A percentile compares a stretch with the other conserved stretches of the same genome.
Evolutionary conservation across 2,329 filamentous ascomycete genomes (phyloP).

Genomic region (Monosporascus sp.): DNA sequence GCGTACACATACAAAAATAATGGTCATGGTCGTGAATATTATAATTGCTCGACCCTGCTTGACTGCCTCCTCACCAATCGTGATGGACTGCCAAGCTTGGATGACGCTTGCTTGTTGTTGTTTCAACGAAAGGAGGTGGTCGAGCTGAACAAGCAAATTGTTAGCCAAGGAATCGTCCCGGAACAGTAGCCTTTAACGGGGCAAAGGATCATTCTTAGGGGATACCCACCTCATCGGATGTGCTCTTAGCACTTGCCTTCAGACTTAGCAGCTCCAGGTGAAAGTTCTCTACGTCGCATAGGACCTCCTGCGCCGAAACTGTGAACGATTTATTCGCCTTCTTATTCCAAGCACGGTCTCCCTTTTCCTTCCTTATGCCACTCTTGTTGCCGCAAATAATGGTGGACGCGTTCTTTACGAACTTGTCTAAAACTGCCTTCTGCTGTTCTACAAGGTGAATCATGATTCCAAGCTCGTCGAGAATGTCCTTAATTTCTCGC

Average conservation of each 20-base stretch:
- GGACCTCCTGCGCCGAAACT: too few species aligned
- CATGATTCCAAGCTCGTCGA: constrained; percentile 44
- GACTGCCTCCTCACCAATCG: constrained; percentile 33
- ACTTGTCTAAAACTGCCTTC: constrained; percentile 23
- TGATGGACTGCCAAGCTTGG: constrained; percentile 36
- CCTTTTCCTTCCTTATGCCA: too few species aligned
- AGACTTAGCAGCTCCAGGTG: too few species aligned
- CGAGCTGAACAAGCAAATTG: constrained; percentile 26
- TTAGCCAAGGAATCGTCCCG: constrained; percentile 23
- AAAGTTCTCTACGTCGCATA: too few species aligned
- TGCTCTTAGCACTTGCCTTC: too few species aligned
- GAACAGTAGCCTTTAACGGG: constrained; percentile 22
- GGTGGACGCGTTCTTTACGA: constrained; percentile 6
- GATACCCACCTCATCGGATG: too few species aligned
- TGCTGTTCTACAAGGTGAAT: constrained; percentile 33
- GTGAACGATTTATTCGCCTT: too few species aligned
- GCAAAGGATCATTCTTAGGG: background rate
- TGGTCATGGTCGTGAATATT: constrained; percentile 41
- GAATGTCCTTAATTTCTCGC: constrained; percentile 40
- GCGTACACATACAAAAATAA: constrained; percentile 34
- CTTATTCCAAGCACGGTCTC: too few species aligned
- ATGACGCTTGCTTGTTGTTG: constrained; percentile 42
- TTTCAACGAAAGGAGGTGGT: constrained; percentile 25
- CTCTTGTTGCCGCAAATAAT: too few species aligned
- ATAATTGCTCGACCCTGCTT: constrained; percentile 39